Evolutionary conservation across 169 alveolate genomes (phyloP), one percentile per base, ranked within the genome.

Genomic region (Ichthyophthirius multifiliis): DNA sequence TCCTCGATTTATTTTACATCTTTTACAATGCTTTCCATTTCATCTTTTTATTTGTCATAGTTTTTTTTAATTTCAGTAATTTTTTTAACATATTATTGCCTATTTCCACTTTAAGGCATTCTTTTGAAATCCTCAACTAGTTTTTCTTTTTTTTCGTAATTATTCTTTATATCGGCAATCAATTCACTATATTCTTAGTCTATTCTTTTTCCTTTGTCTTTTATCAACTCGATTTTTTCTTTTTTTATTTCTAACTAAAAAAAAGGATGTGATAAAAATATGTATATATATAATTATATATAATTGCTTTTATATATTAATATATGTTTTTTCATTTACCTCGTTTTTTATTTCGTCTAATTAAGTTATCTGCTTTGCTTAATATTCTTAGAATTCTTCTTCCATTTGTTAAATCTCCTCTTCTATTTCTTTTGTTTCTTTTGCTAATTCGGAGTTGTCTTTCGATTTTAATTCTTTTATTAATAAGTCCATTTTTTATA

Each of bases 1-100:
- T 55, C 71, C 10, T 55, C 71, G 2, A 55, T 39, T 5, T 34
- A 55, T 27, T 55, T 55, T 2, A 55, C 71, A 23, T 55, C 71
- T 27, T 55, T n/a, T 18, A 55, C 18, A 55, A 55, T 55, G 13
- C 31, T 55, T 55, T 55, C 23, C 23, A 55, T 55, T 27, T 55
- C 71, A 18, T 39, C 71, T 55, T 39, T 55, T 27, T 55, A 23
- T 10, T 55, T 55, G 39, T 55, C 71, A 27, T 55, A 55, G 16
- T 55, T 55, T n/a, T 55, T 55, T 27, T 55, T 55, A 16, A 55
- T 55, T 55, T 55, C 71, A 34, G 31, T 55, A 55, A 55, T 55
- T 10, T 55, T 55, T 39, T 55, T 55, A 10, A 55, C 18, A 55
- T 55, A 55, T 27, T 55, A 34, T n/a, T 55, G 31, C 23, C 71